Evolutionary conservation across 495 filamentous ascomycete species (phyloP).

Genomic region (Aspergillus diversus): DNA sequence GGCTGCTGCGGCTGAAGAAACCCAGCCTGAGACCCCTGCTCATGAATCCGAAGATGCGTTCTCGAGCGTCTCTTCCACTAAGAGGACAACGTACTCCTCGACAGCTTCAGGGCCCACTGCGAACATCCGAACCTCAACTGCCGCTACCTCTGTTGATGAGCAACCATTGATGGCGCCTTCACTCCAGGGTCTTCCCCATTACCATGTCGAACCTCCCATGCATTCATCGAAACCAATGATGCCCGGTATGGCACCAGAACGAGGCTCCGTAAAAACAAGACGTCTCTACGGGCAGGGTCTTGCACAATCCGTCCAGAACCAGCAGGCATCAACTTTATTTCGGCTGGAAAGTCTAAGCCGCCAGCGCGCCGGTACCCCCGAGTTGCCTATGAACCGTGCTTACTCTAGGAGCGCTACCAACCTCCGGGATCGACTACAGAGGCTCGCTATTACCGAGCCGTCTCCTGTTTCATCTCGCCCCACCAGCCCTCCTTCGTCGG

Average conservation of each 20-base stretch:
- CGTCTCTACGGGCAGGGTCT: slow-evolving; percentile 86
- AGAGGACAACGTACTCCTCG: slow-evolving; percentile 85
- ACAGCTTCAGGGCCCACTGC: slow-evolving; percentile 74
- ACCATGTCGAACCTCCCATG: not conserved
- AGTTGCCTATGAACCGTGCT: slow-evolving; percentile 41
- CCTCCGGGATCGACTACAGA: slow-evolving; percentile 60
- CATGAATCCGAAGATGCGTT: slow-evolving; percentile 61
- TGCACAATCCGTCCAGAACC: slow-evolving; percentile 77
- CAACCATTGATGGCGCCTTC: slow-evolving; percentile 58
- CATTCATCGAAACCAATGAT: slow-evolving; percentile 30
- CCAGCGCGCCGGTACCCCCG: slow-evolving; percentile 45
- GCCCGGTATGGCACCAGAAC: slow-evolving; percentile 46
- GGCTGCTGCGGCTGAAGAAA: slow-evolving; percentile 34
- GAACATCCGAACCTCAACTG: slow-evolving; percentile 77
- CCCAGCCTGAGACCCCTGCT: slow-evolving; percentile 24
- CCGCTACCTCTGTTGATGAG: slow-evolving; percentile 90
- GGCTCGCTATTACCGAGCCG: slow-evolving; percentile 48
- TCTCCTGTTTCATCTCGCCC: slow-evolving; percentile 40
- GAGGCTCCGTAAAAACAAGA: slow-evolving; percentile 64
- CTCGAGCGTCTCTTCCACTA: slow-evolving; percentile 66
- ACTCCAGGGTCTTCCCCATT: slow-evolving; percentile 22
- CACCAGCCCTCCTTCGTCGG: slow-evolving; percentile 55
- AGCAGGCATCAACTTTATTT: slow-evolving; percentile 75
- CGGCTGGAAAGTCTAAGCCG: slow-evolving; percentile 76
- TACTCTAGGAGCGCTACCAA: slow-evolving; percentile 60